These are phyloP conservation scores for Malbranchea zuffiana DNA, from an alignment of 2,329 filamentous ascomycete genomes.

Conservation along the genomic window DNA sequence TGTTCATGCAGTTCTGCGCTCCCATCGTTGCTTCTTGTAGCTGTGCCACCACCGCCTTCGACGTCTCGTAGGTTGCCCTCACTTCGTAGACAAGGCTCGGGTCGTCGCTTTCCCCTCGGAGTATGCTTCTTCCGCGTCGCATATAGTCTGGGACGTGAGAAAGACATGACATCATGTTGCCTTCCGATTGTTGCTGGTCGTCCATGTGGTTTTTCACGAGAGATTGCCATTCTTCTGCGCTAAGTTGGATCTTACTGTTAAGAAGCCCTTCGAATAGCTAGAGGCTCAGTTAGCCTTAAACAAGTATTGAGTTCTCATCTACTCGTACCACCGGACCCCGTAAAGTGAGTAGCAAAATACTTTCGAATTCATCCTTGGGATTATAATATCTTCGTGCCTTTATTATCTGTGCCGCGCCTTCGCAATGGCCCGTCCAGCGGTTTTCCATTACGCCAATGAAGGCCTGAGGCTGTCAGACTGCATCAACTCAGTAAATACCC, in stretches of 20 bases:
- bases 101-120: conserved; percentile 10
- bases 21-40: conserved; percentile 13
- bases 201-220: conserved; percentile 26
- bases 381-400: conserved; percentile 23
- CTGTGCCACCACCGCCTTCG: conserved; percentile 14
- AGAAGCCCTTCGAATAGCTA: conserved; percentile 30
- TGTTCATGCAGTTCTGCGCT: neutral
- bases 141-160: conserved; percentile 24
- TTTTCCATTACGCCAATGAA: conserved; percentile 17
- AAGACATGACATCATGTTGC: conserved; percentile 24
- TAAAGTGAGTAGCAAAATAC: conserved; percentile 25
- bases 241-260: conserved; percentile 26
- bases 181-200: conserved; percentile 18
- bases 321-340: conserved; percentile 28
- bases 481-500: neutral
- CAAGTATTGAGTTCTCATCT: neutral
- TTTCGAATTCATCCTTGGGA: conserved; percentile 27
- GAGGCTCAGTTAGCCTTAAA: neutral
- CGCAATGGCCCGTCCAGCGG: conserved; percentile 23
- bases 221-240: conserved; percentile 24
- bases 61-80: conserved; percentile 18
- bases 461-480: conserved; percentile 14
- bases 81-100: conserved; percentile 17
- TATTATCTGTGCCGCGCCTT: conserved; percentile 29
- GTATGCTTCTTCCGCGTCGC: conserved; percentile 16